Evolutionary conservation across 805 yeast genomes (phyloP).

Genomic region (Candida mattraensis): DNA sequence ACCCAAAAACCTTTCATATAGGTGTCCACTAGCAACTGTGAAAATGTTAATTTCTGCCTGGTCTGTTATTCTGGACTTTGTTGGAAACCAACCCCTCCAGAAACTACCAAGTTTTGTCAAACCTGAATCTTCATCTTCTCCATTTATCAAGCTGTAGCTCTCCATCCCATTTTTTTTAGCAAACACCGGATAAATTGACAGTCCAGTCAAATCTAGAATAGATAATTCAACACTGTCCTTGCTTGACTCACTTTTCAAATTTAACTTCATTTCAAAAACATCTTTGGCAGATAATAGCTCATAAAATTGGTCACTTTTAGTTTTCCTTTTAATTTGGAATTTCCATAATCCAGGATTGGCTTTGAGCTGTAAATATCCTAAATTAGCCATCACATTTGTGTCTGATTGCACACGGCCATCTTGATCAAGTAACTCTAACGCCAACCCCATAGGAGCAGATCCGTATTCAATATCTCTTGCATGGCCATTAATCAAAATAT

Average conservation of each 20-base stretch:
- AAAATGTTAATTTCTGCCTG: slow-evolving; percentile 76
- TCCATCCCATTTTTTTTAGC: slow-evolving; percentile 41
- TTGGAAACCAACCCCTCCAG: too few relatives aligned
- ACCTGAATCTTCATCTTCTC: slow-evolving; percentile 10
- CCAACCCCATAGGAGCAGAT: slow-evolving; percentile 50
- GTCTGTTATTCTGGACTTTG: slow-evolving; percentile 13
- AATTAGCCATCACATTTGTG: slow-evolving; percentile 72
- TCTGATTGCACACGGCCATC: slow-evolving; percentile 38
- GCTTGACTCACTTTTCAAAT: slow-evolving; percentile 36
- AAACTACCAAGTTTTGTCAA: too few relatives aligned
- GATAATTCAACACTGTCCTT: slow-evolving; percentile 1
- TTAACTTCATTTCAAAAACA: slow-evolving; percentile 44
- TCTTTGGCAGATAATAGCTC: slow-evolving; percentile 32
- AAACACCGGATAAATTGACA: slow-evolving; percentile 42
- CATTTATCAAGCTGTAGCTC: slow-evolving; percentile 13
- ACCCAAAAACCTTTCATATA: slow-evolving; percentile 69
- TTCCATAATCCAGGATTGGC: slow-evolving; percentile 72
- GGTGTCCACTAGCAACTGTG: slow-evolving; percentile 78
- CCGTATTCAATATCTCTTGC: slow-evolving; percentile 45
- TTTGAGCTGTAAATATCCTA: slow-evolving; percentile 82
- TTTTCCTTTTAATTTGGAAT: slow-evolving; percentile 43
- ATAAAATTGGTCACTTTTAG: slow-evolving; percentile 44
- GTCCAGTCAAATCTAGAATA: slow-evolving; percentile 36
- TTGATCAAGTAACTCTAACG: slow-evolving; percentile 39
- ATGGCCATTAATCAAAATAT: slow-evolving; percentile 70